Base-by-base conservation (phyloP, 305 asterid species). In the Fraxinus sp. region DNA sequence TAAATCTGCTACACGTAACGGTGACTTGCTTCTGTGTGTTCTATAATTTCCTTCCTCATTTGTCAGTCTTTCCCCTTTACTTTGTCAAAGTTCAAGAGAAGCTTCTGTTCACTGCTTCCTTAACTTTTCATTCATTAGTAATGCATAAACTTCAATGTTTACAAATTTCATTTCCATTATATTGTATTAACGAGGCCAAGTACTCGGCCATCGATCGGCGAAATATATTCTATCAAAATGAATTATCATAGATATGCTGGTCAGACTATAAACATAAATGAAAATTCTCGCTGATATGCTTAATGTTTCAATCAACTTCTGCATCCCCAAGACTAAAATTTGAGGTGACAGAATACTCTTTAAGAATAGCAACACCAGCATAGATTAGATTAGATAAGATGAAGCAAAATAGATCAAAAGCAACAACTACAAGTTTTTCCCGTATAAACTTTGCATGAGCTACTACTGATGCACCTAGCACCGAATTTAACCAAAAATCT, bases 41-140 rank as follows among this genome's bases (percentile, higher is more conserved):
- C 35, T 20, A 41, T 7, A 80, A 11, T 24, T 24, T 82, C 75
- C 10, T 24, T 78, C 71, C 28, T 64, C 22, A 7, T 55, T 0
- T 66, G 4, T 74, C 59, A 14, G 14, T 74, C 14, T 49, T 33
- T 80, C 57, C 22, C 13, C 39, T 36, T 78, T 39, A 33, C 24
- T 4, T 28, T 7, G 72, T 22, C 71, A 18, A 55, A 78, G 83
- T 59, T 77, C 57, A 76, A 79, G 86, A 79, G 89, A 86, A 84
- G 87, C 88, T 83, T 87, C 87, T 78, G 68, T 14, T 32, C 20
- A 80, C 77, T 86, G 89, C 91, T 86, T 86, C 86, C 91, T 83
- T 81, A 49, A 79, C 83, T 79, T 57, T 49, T 81, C 75, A 73
- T 64, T 74, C 75, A 73, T 81, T 32, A 76, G 36, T 55, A 36